These are phyloP conservation scores for Shiraia bambusicola DNA, from an alignment of 2,329 filamentous ascomycete genomes.

Conservation along the genomic window DNA sequence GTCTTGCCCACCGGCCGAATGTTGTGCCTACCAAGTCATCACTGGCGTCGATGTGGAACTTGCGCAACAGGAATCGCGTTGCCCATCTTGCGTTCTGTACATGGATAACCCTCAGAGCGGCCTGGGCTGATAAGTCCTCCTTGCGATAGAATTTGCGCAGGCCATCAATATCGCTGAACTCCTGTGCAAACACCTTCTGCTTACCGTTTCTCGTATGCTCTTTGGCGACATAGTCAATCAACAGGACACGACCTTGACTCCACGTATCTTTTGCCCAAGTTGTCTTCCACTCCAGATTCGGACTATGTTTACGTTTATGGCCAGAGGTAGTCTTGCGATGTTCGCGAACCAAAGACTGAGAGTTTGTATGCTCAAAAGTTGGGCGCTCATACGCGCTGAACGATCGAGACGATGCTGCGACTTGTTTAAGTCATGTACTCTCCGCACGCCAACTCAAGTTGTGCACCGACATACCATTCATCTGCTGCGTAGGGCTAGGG, in stretches of 20 bases:
- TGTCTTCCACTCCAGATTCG: constrained; percentile 42
- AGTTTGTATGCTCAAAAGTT: constrained; percentile 11
- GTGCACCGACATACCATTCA: constrained; percentile 12
- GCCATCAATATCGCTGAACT: constrained; percentile 49
- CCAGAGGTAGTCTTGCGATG: constrained; percentile 23
- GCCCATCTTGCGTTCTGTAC: constrained; percentile 58
- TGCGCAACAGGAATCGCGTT: constrained; percentile 50
- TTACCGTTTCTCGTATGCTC: constrained; percentile 43
- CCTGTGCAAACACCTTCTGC: constrained; percentile 51
- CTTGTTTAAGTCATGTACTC: constrained; percentile 2
- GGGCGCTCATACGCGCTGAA: constrained; percentile 16
- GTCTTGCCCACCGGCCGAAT: constrained; percentile 53
- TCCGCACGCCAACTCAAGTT: background rate
- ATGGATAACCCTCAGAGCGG: constrained; percentile 48
- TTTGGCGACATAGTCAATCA: constrained; percentile 53
- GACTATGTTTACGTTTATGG: constrained; percentile 37
- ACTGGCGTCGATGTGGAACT: constrained; percentile 55
- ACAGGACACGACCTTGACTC: constrained; percentile 50
- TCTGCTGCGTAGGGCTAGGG: constrained; percentile 17
- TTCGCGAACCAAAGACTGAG: constrained; percentile 11
- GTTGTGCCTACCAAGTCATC: constrained; percentile 52
- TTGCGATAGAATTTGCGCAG: constrained; percentile 50
- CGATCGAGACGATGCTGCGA: constrained; percentile 17
- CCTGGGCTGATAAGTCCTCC: constrained; percentile 36
- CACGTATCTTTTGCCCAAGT: constrained; percentile 42